These are phyloP conservation scores for Gracilaria vermiculophylla DNA, from an alignment of 23 red algal genomes.

Conservation along the genomic window DNA sequence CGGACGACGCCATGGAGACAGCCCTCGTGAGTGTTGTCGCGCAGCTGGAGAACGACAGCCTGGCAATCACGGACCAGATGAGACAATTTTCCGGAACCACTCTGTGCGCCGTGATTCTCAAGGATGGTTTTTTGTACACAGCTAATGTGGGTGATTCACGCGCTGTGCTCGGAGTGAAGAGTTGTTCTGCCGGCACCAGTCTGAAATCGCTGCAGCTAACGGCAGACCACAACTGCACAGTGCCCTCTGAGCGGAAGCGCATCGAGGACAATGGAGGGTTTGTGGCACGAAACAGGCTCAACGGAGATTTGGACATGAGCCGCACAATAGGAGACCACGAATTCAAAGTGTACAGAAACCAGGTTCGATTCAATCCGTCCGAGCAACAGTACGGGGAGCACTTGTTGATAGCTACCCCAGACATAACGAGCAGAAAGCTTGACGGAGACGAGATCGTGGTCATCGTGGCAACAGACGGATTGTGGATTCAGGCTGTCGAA, in stretches of 20 bases:
- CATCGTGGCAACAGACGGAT: conserved; percentile 80
- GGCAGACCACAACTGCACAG: conserved; percentile 32
- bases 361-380: neutral
- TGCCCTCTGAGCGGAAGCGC: neutral
- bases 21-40: neutral
- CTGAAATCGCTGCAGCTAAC: conserved; percentile 10
- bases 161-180: conserved; percentile 11
- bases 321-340: conserved; percentile 78
- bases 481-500: conserved; percentile 51
- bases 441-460: conserved; percentile 27
- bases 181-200: too few relatives aligned
- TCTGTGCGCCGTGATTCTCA: neutral
- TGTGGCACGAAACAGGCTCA: conserved; percentile 38
- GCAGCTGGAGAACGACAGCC: conserved; percentile 5
- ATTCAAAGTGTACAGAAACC: conserved; percentile 37
- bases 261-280: conserved; percentile 54
- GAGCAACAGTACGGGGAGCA: neutral
- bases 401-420: conserved; percentile 45
- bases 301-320: conserved; percentile 72
- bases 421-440: conserved; percentile 29
- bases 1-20: conserved; percentile 9
- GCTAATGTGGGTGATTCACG: conserved; percentile 46
- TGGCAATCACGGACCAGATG: neutral
- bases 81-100: conserved; percentile 22
- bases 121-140: conserved; percentile 15